A percentile compares a stretch with the other conserved stretches of the same genome.
Evolutionary conservation across 495 filamentous ascomycete genomes (phyloP).

Genomic region (Penicillium antarcticum): DNA sequence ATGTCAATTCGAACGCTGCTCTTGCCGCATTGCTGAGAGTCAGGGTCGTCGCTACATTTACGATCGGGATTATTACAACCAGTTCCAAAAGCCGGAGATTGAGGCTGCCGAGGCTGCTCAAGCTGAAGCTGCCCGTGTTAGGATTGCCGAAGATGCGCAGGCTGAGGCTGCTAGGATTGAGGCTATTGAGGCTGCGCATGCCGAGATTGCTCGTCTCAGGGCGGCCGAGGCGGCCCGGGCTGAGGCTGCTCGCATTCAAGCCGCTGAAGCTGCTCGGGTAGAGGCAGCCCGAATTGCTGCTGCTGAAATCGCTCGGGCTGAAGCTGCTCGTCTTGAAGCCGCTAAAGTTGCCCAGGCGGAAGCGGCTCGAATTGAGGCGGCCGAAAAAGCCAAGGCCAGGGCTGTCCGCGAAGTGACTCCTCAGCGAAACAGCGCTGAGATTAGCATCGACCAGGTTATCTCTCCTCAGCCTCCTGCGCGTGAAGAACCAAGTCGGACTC

Average conservation of each 20-base stretch:
- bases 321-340: too few relatives aligned
- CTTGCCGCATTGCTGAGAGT: conserved; percentile 56
- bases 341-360: too few relatives aligned
- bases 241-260: not conserved
- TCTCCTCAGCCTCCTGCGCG: not conserved
- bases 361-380: too few relatives aligned
- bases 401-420: not conserved
- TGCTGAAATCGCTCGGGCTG: too few relatives aligned
- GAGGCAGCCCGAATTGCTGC: too few relatives aligned
- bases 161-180: not conserved
- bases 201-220: not conserved
- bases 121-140: not conserved
- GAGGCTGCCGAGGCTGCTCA: conserved; percentile 12
- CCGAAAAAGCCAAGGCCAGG: not conserved
- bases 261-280: too few relatives aligned
- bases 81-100: conserved; percentile 22
- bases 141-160: too few relatives aligned
- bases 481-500: conserved; percentile 16
- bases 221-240: not conserved
- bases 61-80: conserved; percentile 32
- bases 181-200: too few relatives aligned
- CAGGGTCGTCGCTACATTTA: conserved; percentile 49
- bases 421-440: not conserved
- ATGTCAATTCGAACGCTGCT: conserved; percentile 70
- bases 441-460: not conserved